Conservation (phyloP, 1,284 basidiomycete genomes). For the Ceraceosorus bombacis region DNA sequence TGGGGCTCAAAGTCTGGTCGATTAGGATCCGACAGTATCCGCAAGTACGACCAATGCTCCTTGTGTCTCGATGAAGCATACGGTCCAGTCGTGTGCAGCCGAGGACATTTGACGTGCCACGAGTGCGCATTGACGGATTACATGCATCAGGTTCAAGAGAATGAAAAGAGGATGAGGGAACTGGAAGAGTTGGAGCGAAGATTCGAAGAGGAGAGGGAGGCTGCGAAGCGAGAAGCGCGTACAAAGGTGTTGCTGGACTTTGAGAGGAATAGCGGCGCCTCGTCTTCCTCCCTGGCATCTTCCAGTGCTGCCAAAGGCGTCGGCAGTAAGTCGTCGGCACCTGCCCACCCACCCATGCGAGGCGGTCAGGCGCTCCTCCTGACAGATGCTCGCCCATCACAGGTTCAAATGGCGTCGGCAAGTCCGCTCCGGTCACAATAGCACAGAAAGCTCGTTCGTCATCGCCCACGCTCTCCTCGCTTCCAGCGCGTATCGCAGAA, state of each 20-base stretch:
- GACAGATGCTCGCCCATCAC: no score
- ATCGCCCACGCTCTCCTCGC: background rate
- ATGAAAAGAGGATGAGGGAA: constrained; percentile 1
- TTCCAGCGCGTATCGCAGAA: background rate
- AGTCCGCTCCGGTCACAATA: constrained; percentile 15
- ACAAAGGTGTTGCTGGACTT: constrained; percentile 13
- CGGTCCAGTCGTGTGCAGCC: constrained; percentile 69
- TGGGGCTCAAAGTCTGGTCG: constrained; percentile 63
- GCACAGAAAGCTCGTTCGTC: constrained; percentile 2
- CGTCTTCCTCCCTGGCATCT: no score
- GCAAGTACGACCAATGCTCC: constrained; percentile 74
- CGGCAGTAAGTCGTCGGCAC: no score
- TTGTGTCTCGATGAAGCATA: constrained; percentile 66
- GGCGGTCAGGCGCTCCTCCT: no score
- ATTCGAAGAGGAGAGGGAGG: constrained; percentile 14
- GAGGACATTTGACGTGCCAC: constrained; percentile 78
- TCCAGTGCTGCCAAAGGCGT: no score
- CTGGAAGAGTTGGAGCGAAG: constrained; percentile 12
- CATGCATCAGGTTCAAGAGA: constrained; percentile 15
- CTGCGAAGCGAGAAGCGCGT: constrained; percentile 11
- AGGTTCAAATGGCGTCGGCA: background rate
- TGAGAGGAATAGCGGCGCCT: constrained; percentile 6
- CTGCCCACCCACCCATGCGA: no score
- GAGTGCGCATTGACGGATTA: constrained; percentile 17
- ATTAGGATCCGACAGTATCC: constrained; percentile 80